Evolutionary conservation across 768 basidiomycete genomes (phyloP).

Genomic region (Pisolithus tinctorius): DNA sequence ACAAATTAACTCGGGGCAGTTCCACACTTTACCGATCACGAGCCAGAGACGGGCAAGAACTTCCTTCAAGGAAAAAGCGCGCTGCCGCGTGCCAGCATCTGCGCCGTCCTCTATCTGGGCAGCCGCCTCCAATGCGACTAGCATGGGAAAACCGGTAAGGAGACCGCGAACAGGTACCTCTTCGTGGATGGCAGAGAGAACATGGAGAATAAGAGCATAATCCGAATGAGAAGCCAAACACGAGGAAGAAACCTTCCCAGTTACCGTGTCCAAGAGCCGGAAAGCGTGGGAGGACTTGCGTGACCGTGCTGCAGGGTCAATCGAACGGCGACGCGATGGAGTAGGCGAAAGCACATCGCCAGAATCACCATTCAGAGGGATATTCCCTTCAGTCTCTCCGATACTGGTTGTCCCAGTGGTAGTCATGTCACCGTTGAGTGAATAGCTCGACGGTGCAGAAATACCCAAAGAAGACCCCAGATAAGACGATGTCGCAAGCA

Average conservation of each 20-base stretch:
- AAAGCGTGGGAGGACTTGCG: conserved; percentile 53
- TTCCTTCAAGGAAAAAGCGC: conserved; percentile 52
- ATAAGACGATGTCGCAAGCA: conserved; percentile 64
- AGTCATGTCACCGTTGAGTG: conserved; percentile 23
- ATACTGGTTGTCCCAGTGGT: conserved; percentile 26
- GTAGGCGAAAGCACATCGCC: conserved; percentile 23
- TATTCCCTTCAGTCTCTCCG: conserved; percentile 25
- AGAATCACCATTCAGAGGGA: conserved; percentile 14
- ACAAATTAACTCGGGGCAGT: conserved; percentile 44
- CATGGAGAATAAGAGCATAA: conserved; percentile 61
- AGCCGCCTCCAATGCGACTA: conserved; percentile 63
- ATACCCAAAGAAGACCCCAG: conserved; percentile 42
- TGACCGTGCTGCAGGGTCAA: conserved; percentile 42
- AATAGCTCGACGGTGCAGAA: conserved; percentile 36
- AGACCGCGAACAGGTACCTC: conserved; percentile 71
- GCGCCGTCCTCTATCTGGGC: conserved; percentile 36
- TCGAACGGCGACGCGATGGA: conserved; percentile 41
- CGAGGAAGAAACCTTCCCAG: conserved; percentile 35
- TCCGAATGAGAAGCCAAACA: conserved; percentile 63
- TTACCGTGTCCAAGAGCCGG: conserved; percentile 44
- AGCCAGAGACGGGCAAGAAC: conserved; percentile 61
- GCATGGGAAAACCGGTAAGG: conserved; percentile 78
- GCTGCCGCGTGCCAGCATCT: conserved; percentile 34
- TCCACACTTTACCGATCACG: conserved; percentile 66
- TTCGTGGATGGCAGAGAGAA: conserved; percentile 62